Evolutionary conservation across 805 yeast species (phyloP), one percentile per base, ranked within the genome.

Genomic region (Yamadazyma tumulicola): DNA sequence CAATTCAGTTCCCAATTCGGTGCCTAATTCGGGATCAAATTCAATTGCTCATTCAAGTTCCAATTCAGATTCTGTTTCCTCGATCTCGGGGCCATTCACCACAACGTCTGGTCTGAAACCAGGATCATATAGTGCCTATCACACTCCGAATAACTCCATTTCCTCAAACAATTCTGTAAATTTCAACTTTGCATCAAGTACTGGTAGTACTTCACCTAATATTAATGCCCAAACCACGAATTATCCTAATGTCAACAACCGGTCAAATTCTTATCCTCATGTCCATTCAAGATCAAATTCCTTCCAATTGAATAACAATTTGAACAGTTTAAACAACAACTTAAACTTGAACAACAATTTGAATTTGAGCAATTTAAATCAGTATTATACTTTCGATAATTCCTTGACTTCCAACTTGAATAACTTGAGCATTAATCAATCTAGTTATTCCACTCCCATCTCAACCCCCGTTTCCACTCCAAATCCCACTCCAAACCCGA

Each of bases 221-320:
- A 26, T 29, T 15, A 29, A 8, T 29, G 28, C 23, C 11, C 9
- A 21, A 9, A 14, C 19, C 17, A 33, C 37, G n/a, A n/a, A n/a
- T 33, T 33, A 31, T 5, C 37, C 37, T 11, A 35, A 29, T 35
- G 26, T 29, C 39, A 31, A 27, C 33, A 32, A 38, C 15, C 39
- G 46, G 28, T 42, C 47, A 10, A 39, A 32, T 26, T 42, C 43
- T 18, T 37, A 31, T 16, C 43, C 46, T 1, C 32, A 39, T 12
- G 22, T 38, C 19, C 45, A 40, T 35, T 40, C 47, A 6, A 39
- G 44, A 31, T 43, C 47, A 9, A 43, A 43, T 23, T 43, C 47
- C 4, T 40, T 37, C 24, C 47, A 43, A 26, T 28, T 31, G 4
- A 29, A 23, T 17, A 30, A 24, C 6, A 26, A 15, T 26, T 9